Evolutionary conservation across 2,329 filamentous ascomycete species (phyloP), one percentile per base, ranked within the genome.

Genomic region (Cryphonectria japonica): DNA sequence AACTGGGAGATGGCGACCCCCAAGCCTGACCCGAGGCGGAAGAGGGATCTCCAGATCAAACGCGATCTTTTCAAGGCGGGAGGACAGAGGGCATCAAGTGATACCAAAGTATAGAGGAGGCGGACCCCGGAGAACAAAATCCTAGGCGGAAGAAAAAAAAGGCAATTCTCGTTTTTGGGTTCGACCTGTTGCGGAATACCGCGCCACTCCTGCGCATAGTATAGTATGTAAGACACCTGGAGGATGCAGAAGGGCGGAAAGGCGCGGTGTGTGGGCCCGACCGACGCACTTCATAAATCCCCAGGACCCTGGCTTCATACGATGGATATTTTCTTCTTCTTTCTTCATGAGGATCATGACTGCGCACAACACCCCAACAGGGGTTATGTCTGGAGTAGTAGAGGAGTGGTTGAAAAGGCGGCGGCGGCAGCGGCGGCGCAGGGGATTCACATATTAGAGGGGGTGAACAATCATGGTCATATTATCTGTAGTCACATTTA

Each of bases 101-200:
- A 71, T 71, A 71, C 70, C 70, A 71, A 62, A 67, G 37, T 66
- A 69, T 67, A 59, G 54, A 69, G 69, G 50, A 67, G 63, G 62
- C 59, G 67, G 67, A 59, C 37, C 52, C 37, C 57, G n/a, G 54
- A 52, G 62, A 14, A 32, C 6, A 65, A 71, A 69, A 62, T 57
- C 34, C n/a, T 64, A 67, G 70, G 70, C 70, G 70, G 34, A 39
- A 39, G 34, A 39, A 39, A 64, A 64, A 46, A 71, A 69, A 61
- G 67, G 67, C 37, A 37, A 63, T 46, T 46, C 39, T 43, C 50
- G 50, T 60, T 61, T 61, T 57, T 64, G 50, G 64, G 34, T 50
- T 65, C 68, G 68, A 60, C 29, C 34, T 43, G 50, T 41, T 46
- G 62, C 62, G 65, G 39, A 46, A 50, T 60, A 46, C 32, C 46